Evolutionary conservation across 2,329 filamentous ascomycete species (phyloP), one percentile per base, ranked within the genome.

Genomic region (Arthrobotrys pseudoclavata): DNA sequence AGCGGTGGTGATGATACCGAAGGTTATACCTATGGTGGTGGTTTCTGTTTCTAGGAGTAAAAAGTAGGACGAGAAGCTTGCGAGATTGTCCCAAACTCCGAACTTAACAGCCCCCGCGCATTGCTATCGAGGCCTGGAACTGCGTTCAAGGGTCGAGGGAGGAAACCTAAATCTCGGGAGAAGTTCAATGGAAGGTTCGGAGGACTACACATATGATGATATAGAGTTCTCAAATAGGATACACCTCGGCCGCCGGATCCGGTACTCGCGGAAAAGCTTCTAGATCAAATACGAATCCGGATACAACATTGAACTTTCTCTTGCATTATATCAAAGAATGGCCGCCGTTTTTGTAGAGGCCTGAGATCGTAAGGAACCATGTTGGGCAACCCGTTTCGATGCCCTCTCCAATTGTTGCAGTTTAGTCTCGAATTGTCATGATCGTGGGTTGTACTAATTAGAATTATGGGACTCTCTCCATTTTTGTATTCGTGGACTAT

Each of bases 241-340:
- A 9, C 37, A n/a, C 55, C 12, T 40, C n/a, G 22, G 22, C 55
- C 55, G 55, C 55, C 55, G 55, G 34, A 60, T 60, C 55, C 55
- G 55, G 55, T 42, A 9, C 13, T 26, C n/a, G 31, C 52, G 18
- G 50, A 57, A 57, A 57, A 53, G 10, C 29, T 57, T 60, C 34
- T n/a, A 42, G 22, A 60, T 57, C 22, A 22, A 20, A 9, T 29
- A 24, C 55, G 26, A 60, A 42, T 42, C 31, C 55, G 55, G 55
- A 60, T 26, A 42, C 20, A 20, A 42, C 12, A 3, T n/a, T 26
- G 22, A 60, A 60, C 31, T 4, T 26, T 60, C 20, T 9, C 10
- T 42, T 40, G 31, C 31, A 15, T 37, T 57, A 57, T 22, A 24
- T 22, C 53, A 13, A 18, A 15, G 18, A 22, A 15, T n/a, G 52